These are phyloP conservation scores for Paramyrothecium sp. DNA, from an alignment of 2,329 filamentous ascomycete species.

Conservation along the genomic window DNA sequence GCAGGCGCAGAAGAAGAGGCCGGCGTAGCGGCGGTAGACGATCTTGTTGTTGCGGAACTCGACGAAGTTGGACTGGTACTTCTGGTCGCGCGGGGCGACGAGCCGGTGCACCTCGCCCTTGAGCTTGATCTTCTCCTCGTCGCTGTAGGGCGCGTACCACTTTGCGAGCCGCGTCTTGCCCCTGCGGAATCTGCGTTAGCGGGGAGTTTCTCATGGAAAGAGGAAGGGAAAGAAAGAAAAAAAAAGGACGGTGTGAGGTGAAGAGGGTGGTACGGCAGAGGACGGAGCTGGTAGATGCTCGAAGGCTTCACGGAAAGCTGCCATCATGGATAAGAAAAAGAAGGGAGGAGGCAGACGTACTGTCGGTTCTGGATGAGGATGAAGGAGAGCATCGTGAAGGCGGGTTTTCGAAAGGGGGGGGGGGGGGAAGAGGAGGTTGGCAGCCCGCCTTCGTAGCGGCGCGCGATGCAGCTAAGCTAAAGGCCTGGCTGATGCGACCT, in stretches of 20 bases:
- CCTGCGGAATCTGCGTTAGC: slow-evolving; percentile 44
- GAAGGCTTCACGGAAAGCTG: too few relatives aligned
- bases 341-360: slow-evolving; percentile 40
- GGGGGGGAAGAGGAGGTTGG: not conserved
- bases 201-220: not conserved
- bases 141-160: slow-evolving; percentile 98
- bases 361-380: slow-evolving; percentile 89
- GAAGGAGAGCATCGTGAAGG: slow-evolving; percentile 67
- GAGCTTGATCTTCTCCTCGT: slow-evolving; percentile 98
- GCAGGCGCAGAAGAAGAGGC: slow-evolving; percentile 98
- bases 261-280: too few relatives aligned
- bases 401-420: not conserved
- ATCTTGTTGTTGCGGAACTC: slow-evolving; percentile 94
- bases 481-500: not conserved
- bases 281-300: too few relatives aligned
- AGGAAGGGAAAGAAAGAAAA: not conserved
- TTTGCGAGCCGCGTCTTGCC: slow-evolving; percentile 98
- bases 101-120: slow-evolving; percentile 99
- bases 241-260: too few relatives aligned
- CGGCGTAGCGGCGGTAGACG: slow-evolving; percentile 95
- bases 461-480: too few relatives aligned
- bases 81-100: slow-evolving; percentile 95
- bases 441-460: not conserved
- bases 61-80: slow-evolving; percentile 99
- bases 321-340: not conserved